A percentile compares a stretch with the other conserved stretches of the same genome.
phyloP scores from a whole-genome alignment of 768 basidiomycete species.

The Chiua virens region DNA sequence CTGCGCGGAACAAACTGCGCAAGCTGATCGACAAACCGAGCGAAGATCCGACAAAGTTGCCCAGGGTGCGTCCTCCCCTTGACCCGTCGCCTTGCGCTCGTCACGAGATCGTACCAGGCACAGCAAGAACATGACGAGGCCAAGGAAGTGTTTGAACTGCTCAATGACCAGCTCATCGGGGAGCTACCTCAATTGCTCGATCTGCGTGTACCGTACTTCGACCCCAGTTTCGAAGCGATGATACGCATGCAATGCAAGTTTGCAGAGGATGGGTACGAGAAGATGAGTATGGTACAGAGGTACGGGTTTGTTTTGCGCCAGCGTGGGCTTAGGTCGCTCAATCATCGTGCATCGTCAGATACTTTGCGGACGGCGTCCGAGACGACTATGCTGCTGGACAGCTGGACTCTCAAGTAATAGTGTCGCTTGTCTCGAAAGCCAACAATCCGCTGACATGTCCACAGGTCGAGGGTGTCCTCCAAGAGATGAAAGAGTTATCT shows the following conservation, averaged over 20 bases:
- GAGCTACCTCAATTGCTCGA: slow-evolving; percentile 94
- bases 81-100: not conserved
- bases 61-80: slow-evolving; percentile 50
- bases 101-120: slow-evolving; percentile 48
- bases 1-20: slow-evolving; percentile 85
- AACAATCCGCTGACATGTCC: slow-evolving; percentile 1
- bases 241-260: slow-evolving; percentile 97
- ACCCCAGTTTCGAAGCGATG: slow-evolving; percentile 99
- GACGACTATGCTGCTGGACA: slow-evolving; percentile 98
- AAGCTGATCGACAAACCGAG: slow-evolving; percentile 90
- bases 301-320: slow-evolving; percentile 24
- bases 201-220: slow-evolving; percentile 95
- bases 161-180: slow-evolving; percentile 88
- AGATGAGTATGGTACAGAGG: slow-evolving; percentile 92
- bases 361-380: slow-evolving; percentile 85
- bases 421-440: not conserved
- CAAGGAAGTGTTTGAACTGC: slow-evolving; percentile 88
- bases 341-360: slow-evolving; percentile 42
- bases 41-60: slow-evolving; percentile 90
- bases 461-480: slow-evolving; percentile 92
- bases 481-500: slow-evolving; percentile 94
- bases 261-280: slow-evolving; percentile 98
- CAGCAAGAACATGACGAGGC: slow-evolving; percentile 96
- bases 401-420: slow-evolving; percentile 82
- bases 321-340: slow-evolving; percentile 39